Base-by-base conservation (phyloP, 176 grass and related monocot species). In the Echinochloa phyllopogon region DNA sequence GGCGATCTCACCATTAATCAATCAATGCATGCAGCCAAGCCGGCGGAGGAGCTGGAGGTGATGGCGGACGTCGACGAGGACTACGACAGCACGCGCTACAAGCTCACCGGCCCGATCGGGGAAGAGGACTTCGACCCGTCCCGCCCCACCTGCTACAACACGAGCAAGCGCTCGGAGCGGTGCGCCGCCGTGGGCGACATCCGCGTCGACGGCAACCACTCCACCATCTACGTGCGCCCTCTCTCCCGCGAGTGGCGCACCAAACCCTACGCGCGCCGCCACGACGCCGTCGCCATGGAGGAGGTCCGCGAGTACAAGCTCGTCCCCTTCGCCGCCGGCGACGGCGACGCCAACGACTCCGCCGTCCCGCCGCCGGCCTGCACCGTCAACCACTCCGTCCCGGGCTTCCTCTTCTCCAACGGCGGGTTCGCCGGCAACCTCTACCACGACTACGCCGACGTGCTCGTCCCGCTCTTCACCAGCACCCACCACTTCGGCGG, bases 381-480 rank as follows among this genome's bases (percentile, higher is more conserved):
- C 89, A 95, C 91, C 21, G 17, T 15, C 13, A 98, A 92, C 71
- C 81, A 92, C 78, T 79, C 91, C 52, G 93, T 85, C 17, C 95
- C 95, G 14, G 93, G 87, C 0, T 86, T 98, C 77, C 85, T 98
- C 85, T 95, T 95, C 91, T 95, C 95, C 76, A 85, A 63, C 80
- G 89, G 91, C 68, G 95, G 95, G 0, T 98, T 93, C 89, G 94
- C 93, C 15, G 95, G 93, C 2, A 98, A 98, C 80, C 82, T 98
- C 7, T 98, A 95, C 83, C 95, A 98, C 33, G 93, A 98, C 47
- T 93, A 93, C 92, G 88, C 95, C 6, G 95, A 98, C 59, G 91
- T 98, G 65, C 74, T 98, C 2, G 87, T 98, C 1, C 95, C 95
- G 29, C 76, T 98, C 41, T 98, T 95, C 72, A 80, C 87, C 15